Evolutionary conservation across 106 monocot species (phyloP).

Genomic region (Iris macrosiphon): DNA sequence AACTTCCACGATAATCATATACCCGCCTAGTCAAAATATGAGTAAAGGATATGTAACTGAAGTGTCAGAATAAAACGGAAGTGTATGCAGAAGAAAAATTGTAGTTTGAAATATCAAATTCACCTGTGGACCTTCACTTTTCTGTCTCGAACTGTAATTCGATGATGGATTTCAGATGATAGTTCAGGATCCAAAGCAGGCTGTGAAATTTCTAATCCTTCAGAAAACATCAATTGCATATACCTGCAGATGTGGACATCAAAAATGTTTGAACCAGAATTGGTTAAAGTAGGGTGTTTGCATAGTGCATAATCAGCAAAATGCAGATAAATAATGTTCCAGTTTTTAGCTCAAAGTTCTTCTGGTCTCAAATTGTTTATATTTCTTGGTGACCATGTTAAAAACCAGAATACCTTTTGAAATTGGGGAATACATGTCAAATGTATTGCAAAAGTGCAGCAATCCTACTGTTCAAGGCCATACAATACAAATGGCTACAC

Average conservation of each 20-base stretch:
- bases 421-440: background rate
- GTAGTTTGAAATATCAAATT: background rate
- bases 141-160: slow-evolving; percentile 71
- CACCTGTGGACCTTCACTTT: slow-evolving; percentile 75
- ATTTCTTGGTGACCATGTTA: background rate
- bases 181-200: slow-evolving; percentile 76
- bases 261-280: too few relatives aligned
- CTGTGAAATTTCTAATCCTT: slow-evolving; percentile 89
- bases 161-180: slow-evolving; percentile 73
- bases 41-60: slow-evolving; percentile 1
- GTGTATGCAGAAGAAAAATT: too few relatives aligned
- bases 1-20: slow-evolving; percentile 65
- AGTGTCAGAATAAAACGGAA: too few relatives aligned
- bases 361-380: too few relatives aligned
- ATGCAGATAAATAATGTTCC: too few relatives aligned
- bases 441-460: background rate
- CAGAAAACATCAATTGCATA: slow-evolving; percentile 64
- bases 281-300: too few relatives aligned
- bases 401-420: background rate
- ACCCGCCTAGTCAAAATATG: slow-evolving; percentile 62
- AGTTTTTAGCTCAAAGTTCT: background rate
- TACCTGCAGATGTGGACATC: slow-evolving; percentile 61
- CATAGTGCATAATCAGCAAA: too few relatives aligned
- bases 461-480: too few relatives aligned
- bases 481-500: too few relatives aligned